These are phyloP conservation scores for Tephrocybe sp. DNA, from an alignment of 768 basidiomycete genomes.

Conservation along the genomic window DNA sequence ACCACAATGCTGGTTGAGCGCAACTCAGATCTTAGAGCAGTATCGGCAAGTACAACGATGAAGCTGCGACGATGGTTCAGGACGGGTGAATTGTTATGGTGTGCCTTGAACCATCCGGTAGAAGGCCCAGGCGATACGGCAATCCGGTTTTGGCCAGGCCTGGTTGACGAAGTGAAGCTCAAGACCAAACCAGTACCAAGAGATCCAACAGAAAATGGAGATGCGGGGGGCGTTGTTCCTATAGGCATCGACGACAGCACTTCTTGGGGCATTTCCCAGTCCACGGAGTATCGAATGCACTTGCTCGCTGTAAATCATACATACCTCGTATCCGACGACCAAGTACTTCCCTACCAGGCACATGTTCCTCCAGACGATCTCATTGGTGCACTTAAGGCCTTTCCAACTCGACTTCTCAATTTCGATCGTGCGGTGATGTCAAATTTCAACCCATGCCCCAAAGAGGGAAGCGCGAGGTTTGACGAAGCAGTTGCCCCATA, in stretches of 20 bases:
- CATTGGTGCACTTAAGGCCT: conserved; percentile 45
- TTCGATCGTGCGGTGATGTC: conserved; percentile 39
- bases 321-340: conserved; percentile 49
- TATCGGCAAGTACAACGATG: conserved; percentile 43
- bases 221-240: conserved; percentile 23
- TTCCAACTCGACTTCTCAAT: conserved; percentile 43
- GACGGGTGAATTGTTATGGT: conserved; percentile 73
- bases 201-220: conserved; percentile 7
- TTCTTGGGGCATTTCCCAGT: conserved; percentile 63
- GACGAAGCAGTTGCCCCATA: conserved; percentile 59
- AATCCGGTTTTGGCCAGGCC: conserved; percentile 76
- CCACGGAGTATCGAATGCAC: conserved; percentile 64
- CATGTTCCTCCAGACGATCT: conserved; percentile 55
- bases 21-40: conserved; percentile 61
- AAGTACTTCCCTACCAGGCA: conserved; percentile 76
- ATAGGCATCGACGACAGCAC: conserved; percentile 18
- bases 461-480: conserved; percentile 34
- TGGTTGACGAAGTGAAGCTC: conserved; percentile 59
- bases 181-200: conserved; percentile 42
- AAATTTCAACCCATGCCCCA: conserved; percentile 54
- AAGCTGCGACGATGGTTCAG: conserved; percentile 62
- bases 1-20: conserved; percentile 60
- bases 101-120: conserved; percentile 53
- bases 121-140: conserved; percentile 35
- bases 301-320: conserved; percentile 58